Evolutionary conservation across 2,329 filamentous ascomycete genomes (phyloP).

Genomic region (Cercospora sojina): DNA sequence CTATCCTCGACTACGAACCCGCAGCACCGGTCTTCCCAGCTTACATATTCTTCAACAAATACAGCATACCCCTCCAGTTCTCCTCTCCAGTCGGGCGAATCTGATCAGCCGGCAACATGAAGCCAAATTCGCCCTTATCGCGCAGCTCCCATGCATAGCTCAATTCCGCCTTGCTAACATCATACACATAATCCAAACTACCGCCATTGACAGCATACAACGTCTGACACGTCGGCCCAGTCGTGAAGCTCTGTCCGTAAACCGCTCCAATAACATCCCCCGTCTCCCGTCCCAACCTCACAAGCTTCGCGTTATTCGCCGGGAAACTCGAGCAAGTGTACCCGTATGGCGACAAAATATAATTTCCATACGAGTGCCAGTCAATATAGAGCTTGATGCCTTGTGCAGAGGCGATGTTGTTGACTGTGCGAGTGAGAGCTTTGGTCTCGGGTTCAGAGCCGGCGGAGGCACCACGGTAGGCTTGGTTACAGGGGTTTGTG

Average conservation of each 20-base stretch:
- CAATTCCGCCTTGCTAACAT: conserved; percentile 15
- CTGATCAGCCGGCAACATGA: not conserved
- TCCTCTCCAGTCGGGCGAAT: not conserved
- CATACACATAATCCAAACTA: conserved; percentile 19
- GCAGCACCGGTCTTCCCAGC: too few relatives aligned
- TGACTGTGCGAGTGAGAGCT: conserved; percentile 15
- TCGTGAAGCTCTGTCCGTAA: conserved; percentile 40
- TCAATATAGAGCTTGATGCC: conserved; percentile 61
- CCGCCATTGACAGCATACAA: conserved; percentile 48
- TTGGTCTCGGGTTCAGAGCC: conserved; percentile 53
- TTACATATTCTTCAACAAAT: conserved; percentile 8
- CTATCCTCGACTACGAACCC: too few relatives aligned
- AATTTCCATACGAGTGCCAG: conserved; percentile 62
- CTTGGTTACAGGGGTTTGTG: conserved; percentile 52
- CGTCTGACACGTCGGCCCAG: conserved; percentile 44
- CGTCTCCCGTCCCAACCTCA: conserved; percentile 52
- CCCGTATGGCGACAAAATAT: conserved; percentile 60
- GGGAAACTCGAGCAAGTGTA: conserved; percentile 54
- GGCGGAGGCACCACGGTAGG: conserved; percentile 41
- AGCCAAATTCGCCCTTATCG: conserved; percentile 4
- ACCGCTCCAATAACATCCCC: conserved; percentile 57
- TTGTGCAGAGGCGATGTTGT: conserved; percentile 7
- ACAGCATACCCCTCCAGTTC: not conserved
- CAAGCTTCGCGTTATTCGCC: conserved; percentile 49
- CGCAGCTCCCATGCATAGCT: conserved; percentile 13